Evolutionary conservation across 164 flowering plant genomes (phyloP), one percentile per base, ranked within the genome.

Genomic region (Magnolia changhungtana): DNA sequence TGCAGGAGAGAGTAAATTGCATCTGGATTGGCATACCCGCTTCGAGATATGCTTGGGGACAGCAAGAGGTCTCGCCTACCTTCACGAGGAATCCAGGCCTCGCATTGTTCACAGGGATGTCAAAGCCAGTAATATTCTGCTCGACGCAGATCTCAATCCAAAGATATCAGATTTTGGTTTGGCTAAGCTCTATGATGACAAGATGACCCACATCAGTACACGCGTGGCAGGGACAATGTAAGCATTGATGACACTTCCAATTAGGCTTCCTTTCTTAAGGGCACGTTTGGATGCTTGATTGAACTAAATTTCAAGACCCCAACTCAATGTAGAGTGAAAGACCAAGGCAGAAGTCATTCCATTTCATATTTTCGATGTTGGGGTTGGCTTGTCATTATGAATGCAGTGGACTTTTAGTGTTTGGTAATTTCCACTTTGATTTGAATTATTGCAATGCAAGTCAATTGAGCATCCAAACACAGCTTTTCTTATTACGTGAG

Each of bases 81-180:
- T 92, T 73, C 97, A 91, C 59, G 93, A 91, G 77, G 95, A 91
- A 69, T 91, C 95, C 11, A 79, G 89, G 66, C 69, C 84, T 24
- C 78, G 91, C 24, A 89, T 92, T 72, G 89, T 92, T 7, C 97
- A 91, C 73, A 80, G 97, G 74, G 97, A 91, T 81, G 91, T 92
- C 51, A 92, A 91, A 80, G 89, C 97, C 19, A 89, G 95, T 73
- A 92, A 92, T 77, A 89, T 91, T 78, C 83, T 92, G 51, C 90
- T 91, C 1, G 92, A 91, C 66, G 68, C 68, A 1, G 67, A 78
- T 5, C 72, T 78, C 24, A 78, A 68, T 37, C 80, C 80, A 10
- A 78, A 78, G 52, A 73, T 78, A 11, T 78, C 80, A 29, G 80
- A 78, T 68, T 78, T 78, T 73, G 80, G 80, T 67, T 69, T 78